A percentile compares a stretch with the other conserved stretches of the same genome.
Conservation (phyloP, 176 grass and related monocot genomes). For the Cenchrus fungigraminus region DNA sequence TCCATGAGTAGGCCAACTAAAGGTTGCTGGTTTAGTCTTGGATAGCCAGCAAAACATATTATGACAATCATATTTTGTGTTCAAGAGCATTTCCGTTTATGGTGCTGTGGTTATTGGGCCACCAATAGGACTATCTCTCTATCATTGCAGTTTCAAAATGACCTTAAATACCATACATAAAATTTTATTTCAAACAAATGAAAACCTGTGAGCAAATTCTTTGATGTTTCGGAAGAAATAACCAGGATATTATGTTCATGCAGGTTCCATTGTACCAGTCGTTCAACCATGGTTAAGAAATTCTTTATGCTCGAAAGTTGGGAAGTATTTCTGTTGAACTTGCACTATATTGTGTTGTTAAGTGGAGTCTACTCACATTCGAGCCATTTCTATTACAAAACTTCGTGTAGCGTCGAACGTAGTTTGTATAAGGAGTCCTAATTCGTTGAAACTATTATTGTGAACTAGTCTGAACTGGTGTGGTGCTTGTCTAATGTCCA, state of each 20-base stretch:
- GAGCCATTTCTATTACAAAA: conserved; percentile 9
- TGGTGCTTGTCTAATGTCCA: neutral
- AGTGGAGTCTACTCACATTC: conserved; percentile 37
- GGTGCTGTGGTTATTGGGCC: neutral
- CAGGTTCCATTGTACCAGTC: conserved; percentile 93
- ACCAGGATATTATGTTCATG: conserved; percentile 14
- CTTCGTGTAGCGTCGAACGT: conserved; percentile 37
- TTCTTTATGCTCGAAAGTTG: conserved; percentile 30
- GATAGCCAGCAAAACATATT: conserved; percentile 15
- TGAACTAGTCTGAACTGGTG: conserved; percentile 39
- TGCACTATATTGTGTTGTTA: conserved; percentile 41
- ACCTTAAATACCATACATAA: neutral
- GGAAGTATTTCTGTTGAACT: conserved; percentile 34
- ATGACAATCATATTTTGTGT: neutral
- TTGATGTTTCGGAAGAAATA: neutral
- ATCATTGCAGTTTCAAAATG: neutral
- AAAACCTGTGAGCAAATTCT: neutral
- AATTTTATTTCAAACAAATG: neutral
- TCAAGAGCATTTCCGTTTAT: neutral
- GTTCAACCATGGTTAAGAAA: conserved; percentile 80
- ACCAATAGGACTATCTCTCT: neutral
- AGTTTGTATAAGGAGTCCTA: conserved; percentile 52
- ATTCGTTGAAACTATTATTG: conserved; percentile 42
- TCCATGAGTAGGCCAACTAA: neutral
- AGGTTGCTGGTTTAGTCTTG: neutral